Evolutionary conservation across 2,329 filamentous ascomycete genomes (phyloP).

Genomic region (Cercospora nicotianae): DNA sequence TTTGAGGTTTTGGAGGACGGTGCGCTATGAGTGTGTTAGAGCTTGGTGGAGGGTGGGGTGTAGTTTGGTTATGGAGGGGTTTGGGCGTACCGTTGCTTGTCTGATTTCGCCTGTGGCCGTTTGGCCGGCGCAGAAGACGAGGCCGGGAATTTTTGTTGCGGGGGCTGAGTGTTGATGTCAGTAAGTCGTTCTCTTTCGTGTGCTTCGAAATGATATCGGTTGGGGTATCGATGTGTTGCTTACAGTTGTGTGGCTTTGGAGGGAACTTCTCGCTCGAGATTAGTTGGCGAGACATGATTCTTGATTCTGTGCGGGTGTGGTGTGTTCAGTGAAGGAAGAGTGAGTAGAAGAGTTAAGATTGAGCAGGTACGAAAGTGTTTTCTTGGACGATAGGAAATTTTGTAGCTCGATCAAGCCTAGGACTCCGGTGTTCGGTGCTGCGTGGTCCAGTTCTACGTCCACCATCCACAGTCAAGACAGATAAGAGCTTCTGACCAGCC

Average conservation of each 20-base stretch:
- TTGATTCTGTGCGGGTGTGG: background rate
- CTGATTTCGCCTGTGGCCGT: conserved; percentile 54
- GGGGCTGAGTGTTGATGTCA: conserved; percentile 37
- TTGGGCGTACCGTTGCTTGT: conserved; percentile 43
- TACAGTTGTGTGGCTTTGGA: conserved; percentile 51
- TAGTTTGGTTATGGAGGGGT: no score
- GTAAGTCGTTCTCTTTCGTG: background rate
- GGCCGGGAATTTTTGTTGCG: conserved; percentile 48
- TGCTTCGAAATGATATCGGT: conserved; percentile 11
- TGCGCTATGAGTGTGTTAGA: background rate
- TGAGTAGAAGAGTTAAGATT: background rate
- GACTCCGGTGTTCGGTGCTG: background rate
- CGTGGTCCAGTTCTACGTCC: background rate
- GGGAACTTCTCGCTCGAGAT: conserved; percentile 52
- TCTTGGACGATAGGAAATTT: background rate
- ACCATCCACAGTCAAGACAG: background rate
- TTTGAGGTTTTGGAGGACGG: conserved; percentile 15
- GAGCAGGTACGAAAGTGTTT: background rate
- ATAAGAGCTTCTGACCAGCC: no score
- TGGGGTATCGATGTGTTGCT: background rate
- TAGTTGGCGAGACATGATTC: conserved; percentile 48
- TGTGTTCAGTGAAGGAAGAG: background rate
- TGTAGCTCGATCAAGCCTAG: background rate
- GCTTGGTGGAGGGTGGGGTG: no score
- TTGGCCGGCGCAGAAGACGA: conserved; percentile 51